A percentile compares a stretch with the other conserved stretches of the same genome.
phyloP scores from a whole-genome alignment of 768 basidiomycete genomes.

The Dioszegia crocea region DNA sequence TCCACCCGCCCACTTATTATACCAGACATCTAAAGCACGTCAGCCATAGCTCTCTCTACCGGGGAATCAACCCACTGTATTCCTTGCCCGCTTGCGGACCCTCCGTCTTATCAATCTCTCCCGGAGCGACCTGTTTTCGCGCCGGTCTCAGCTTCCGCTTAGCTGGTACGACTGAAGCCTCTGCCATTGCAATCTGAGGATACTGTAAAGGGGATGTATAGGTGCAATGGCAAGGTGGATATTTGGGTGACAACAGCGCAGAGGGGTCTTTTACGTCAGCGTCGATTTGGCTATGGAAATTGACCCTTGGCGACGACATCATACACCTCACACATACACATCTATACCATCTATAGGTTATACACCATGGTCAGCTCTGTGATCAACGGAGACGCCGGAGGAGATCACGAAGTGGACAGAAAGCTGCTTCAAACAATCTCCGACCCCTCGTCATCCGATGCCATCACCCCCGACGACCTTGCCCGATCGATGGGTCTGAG shows the following conservation, averaged over 20 bases:
- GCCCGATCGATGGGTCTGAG: constrained; percentile 30
- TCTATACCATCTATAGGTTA: background rate
- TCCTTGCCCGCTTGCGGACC: constrained; percentile 89
- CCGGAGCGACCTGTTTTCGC: constrained; percentile 85
- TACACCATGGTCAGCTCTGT: background rate
- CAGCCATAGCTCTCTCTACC: constrained; percentile 1
- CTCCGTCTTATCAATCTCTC: constrained; percentile 84
- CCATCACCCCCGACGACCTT: constrained; percentile 21
- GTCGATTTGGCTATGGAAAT: too few species aligned
- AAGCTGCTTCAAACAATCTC: background rate
- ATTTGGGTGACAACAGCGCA: background rate
- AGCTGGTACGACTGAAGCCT: constrained; percentile 13
- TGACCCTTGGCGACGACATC: too few species aligned
- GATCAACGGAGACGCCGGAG: background rate
- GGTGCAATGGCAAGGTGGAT: background rate
- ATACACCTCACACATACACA: too few species aligned
- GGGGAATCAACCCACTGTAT: constrained; percentile 65
- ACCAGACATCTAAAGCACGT: constrained; percentile 69
- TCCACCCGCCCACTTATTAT: constrained; percentile 99
- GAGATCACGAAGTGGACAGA: background rate
- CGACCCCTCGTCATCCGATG: background rate
- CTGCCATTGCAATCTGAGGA: background rate
- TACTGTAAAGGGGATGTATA: background rate
- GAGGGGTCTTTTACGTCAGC: background rate
- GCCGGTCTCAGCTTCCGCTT: constrained; percentile 73